Base-by-base conservation (phyloP, 2,329 filamentous ascomycete genomes). In the Aspergillus spinulosporus region DNA sequence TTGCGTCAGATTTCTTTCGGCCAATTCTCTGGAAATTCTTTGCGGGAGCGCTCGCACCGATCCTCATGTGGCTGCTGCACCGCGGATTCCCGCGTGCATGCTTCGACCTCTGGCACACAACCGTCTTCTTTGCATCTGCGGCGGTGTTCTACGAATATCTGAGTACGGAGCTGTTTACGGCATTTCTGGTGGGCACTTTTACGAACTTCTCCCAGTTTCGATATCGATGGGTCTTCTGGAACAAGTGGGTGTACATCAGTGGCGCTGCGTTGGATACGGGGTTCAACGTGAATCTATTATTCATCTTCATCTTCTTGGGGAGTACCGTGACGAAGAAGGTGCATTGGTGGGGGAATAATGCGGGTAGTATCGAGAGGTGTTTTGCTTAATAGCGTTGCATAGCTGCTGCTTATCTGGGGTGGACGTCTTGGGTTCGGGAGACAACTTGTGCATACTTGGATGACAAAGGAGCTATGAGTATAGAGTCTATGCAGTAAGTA, bases 271-370 rank as follows among this genome's bases (percentile, higher is more conserved):
- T 85, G 62, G 84, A 86, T 66, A 82, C 83, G 0, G 84, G 82
- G 0, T 86, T 84, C 65, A 86, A 86, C 65, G 72, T 86, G 21
- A 84, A 84, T 59, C 78, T 85, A 78, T 62, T 87, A 58, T 71
- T 86, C 14, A 80, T 85, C n/a, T 86, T 86, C 66, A 65, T 86
- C 57, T 81, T 80, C 58, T 84, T 86, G 61, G 80, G 82, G 1
- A 78, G 80, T 5, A 84, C 81, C 72, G 74, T 82, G 32, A 70
- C 85, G 5, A 74, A 70, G 12, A 86, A 85, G 83, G 82, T 83
- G n/a, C 66, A 83, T 58, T 86, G 84, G 84, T 86, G 83, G 82
- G 84, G 84, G 0, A 86, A 86, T 62, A 80, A 84, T 61, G 76
- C 70, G 29, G 71, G 75, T 5, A 69, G 67, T 14, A 79, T 80